Base-by-base conservation (phyloP, 768 basidiomycete genomes). In the Leccinum longicurvipes region DNA sequence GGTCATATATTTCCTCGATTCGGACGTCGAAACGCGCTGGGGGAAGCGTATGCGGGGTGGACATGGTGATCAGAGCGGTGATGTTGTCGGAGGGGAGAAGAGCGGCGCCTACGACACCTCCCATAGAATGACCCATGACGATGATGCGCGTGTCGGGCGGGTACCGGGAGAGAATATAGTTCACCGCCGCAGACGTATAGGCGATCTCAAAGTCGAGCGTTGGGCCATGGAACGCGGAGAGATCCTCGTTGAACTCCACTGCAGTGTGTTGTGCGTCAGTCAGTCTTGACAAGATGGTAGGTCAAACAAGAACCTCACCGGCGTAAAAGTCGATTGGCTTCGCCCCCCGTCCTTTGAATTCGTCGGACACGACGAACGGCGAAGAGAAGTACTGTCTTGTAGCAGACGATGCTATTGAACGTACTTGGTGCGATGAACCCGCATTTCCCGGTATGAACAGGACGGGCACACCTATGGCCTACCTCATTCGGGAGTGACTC, bases 361-460 rank as follows among this genome's bases (percentile, higher is more conserved):
- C 82, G 3, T 74, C 66, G 5, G 86, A 77, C 36, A 83, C 69
- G 21, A 77, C 69, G 57, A 79, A 73, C 0, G 89, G 92, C 24
- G 80, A 77, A 14, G 79, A 73, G 65, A 82, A 91, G 67, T 82
- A 94, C 62, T 95, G 92, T 50, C 90, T 79, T 0, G 88, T 76
- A 6, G 93, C 91, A 10, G 93, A 94, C 12, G 92, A 93, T 4
- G 96, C 96, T 62, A 98, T 93, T 12, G 93, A 95, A 60, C 97
- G 85, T 47, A 91, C 89, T 77, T 98, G 97, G 60, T 84, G 86
- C 31, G 89, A 94, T 2, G 92, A 95, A 6, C 97, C 97, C 23
- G 96, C 96, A 69, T 98, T 98, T 8, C 97, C 97, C 2, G 97
- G 97, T 42, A 98, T 88, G 74, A 98, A 99, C 27, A 99, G 77